Evolutionary conservation across 768 basidiomycete genomes (phyloP).

Genomic region (Mrakia blollopis): DNA sequence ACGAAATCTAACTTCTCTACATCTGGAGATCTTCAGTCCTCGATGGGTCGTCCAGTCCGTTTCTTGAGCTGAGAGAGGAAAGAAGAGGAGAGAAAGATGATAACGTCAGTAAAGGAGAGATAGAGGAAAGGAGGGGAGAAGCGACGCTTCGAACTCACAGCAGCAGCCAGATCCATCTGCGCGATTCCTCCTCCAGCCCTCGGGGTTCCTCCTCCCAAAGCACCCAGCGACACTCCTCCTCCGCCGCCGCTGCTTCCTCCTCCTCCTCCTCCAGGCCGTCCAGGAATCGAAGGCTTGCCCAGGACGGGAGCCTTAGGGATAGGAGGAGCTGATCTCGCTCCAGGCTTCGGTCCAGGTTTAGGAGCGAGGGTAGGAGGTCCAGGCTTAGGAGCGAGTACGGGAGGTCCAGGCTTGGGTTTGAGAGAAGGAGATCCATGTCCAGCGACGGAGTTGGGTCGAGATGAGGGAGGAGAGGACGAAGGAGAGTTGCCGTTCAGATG

Average conservation of each 20-base stretch:
- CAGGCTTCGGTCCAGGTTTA: slow-evolving; percentile 48
- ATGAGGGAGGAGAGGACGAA: slow-evolving; percentile 33
- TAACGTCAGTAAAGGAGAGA: neutral
- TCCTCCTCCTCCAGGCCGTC: slow-evolving; percentile 41
- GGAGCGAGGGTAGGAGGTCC: slow-evolving; percentile 57
- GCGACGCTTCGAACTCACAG: slow-evolving; percentile 47
- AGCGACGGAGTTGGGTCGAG: slow-evolving; percentile 38
- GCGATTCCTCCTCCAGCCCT: slow-evolving; percentile 45
- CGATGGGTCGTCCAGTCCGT: slow-evolving; percentile 21
- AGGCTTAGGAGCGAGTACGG: slow-evolving; percentile 54
- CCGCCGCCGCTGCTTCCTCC: slow-evolving; percentile 3
- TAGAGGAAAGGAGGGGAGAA: neutral
- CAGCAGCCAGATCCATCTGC: slow-evolving; percentile 78
- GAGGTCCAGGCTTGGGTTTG: slow-evolving; percentile 53
- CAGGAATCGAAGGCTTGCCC: slow-evolving; percentile 37
- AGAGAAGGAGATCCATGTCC: slow-evolving; percentile 48
- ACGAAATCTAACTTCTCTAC: no score
- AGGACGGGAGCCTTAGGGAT: slow-evolving; percentile 47
- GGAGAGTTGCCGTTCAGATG: slow-evolving; percentile 52
- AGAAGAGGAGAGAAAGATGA: neutral
- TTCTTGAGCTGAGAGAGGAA: slow-evolving; percentile 4
- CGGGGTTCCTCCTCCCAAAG: slow-evolving; percentile 21
- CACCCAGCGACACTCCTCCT: slow-evolving; percentile 9
- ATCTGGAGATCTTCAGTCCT: neutral
- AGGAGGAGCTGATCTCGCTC: slow-evolving; percentile 56